Evolutionary conservation across 768 basidiomycete species (phyloP).

Genomic region (Amyloporia xantha): DNA sequence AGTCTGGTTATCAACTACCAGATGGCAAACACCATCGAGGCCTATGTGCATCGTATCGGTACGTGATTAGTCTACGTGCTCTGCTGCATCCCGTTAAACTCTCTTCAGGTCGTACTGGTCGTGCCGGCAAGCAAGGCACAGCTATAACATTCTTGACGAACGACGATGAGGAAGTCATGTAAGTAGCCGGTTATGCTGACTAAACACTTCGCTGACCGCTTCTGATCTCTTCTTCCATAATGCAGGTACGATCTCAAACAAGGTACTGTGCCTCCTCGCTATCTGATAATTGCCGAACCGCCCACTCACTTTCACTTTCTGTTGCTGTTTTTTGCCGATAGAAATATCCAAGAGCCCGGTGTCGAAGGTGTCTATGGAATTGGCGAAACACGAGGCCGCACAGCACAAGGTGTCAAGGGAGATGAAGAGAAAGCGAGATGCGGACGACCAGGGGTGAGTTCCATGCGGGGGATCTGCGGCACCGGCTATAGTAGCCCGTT

Average conservation of each 20-base stretch:
- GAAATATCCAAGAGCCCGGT: constrained; percentile 94
- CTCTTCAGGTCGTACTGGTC: constrained; percentile 81
- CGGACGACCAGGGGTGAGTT: constrained; percentile 50
- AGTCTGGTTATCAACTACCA: constrained; percentile 95
- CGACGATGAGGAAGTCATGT: constrained; percentile 97
- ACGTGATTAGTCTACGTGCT: constrained; percentile 20
- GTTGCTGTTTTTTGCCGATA: too few species aligned
- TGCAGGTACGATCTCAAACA: constrained; percentile 91
- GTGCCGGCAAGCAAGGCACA: constrained; percentile 91
- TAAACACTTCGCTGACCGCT: neutral
- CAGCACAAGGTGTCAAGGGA: constrained; percentile 87
- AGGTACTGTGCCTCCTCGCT: constrained; percentile 39
- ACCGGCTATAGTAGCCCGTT: constrained; percentile 2
- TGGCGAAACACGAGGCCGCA: constrained; percentile 88
- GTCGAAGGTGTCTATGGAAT: constrained; percentile 80
- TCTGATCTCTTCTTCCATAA: constrained; percentile 3
- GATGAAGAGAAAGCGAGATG: constrained; percentile 92
- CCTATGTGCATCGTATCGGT: constrained; percentile 98
- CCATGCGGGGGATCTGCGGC: neutral
- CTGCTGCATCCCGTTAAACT: neutral
- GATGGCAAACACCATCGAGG: constrained; percentile 95
- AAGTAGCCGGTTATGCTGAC: constrained; percentile 24
- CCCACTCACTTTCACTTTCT: too few species aligned
- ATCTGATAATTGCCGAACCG: constrained; percentile 10
- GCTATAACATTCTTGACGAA: constrained; percentile 96